Base-by-base conservation (phyloP, 2,329 filamentous ascomycete species). In the Phialocephala sp. region DNA sequence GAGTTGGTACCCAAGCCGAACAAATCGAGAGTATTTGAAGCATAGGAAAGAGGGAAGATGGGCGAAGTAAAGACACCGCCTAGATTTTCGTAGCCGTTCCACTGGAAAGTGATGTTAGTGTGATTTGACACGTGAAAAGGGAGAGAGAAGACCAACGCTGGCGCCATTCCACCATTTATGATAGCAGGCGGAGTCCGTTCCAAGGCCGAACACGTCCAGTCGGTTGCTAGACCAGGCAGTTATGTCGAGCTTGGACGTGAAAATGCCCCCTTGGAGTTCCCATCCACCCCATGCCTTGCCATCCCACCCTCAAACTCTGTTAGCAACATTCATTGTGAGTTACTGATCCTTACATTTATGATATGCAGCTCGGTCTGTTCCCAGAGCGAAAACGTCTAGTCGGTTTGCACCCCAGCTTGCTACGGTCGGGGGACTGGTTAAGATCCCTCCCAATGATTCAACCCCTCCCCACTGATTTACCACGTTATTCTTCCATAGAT, bases 171-270 rank as follows among this genome's bases (percentile, higher is more conserved):
- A 68, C 58, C 57, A 66, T 22, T 62, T 61, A 18, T 68, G 66
- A 37, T 64, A 68, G 24, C 50, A 56, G 6, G 41, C 36, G 8
- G 35, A 37, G 35, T 68, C 60, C 2, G 60, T 60, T 8, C 66
- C 66, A 1, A 63, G 43, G 15, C 66, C 66, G 32, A 68, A 68
- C 37, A 62, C 56, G 36, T 66, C 69, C 20, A 73, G 67, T 20
- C 70, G 66, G 11, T 68, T 65, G 18, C 62, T 27, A 8, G 52
- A 65, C 71, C 71, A 73, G 22, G 68, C 66, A 3, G 68, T 60
- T n/a, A 66, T 65, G 41, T 56, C 43, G 3, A 68, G 18, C 1
- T 36, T 20, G 32, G 60, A 63, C 22, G 63, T 68, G 43, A 68
- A 60, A 5, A 59, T 43, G 1, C 66, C 66, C 4, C 36, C 61